Evolutionary conservation across 2,329 filamentous ascomycete species (phyloP).

Genomic region (Colletotrichum sublineola): DNA sequence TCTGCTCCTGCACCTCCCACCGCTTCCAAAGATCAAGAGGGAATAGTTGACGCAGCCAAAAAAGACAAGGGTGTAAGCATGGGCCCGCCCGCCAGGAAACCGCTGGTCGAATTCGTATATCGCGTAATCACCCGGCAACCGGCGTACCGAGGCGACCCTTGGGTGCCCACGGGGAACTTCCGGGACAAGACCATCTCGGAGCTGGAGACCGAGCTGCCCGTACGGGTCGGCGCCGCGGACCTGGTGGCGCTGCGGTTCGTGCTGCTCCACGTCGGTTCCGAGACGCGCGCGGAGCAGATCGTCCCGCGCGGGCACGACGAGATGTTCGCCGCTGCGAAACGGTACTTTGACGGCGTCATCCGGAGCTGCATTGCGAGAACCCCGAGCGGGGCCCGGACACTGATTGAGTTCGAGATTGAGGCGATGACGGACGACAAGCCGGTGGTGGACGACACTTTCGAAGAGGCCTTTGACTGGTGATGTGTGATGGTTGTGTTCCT

Average conservation of each 20-base stretch:
- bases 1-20: background rate
- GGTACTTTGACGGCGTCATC: background rate
- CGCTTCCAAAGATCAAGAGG: background rate
- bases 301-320: background rate
- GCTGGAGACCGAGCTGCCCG: background rate
- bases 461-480: conserved; percentile 2
- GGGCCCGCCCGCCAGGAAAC: background rate
- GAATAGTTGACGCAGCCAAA: background rate
- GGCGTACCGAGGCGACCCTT: background rate
- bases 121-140: conserved; percentile 4
- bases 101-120: conserved; percentile 2
- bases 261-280: background rate
- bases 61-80: background rate
- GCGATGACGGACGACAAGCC: background rate
- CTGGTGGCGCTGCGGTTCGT: background rate
- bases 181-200: conserved; percentile 4
- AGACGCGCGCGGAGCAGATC: background rate
- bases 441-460: background rate
- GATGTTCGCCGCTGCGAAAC: background rate
- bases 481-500: background rate
- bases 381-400: background rate
- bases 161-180: background rate
- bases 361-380: background rate
- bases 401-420: conserved; percentile 4
- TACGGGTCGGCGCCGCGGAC: background rate